These are phyloP conservation scores for Saccharomyces uvarum DNA, from an alignment of 1,139 yeast genomes.

Conservation along the genomic window DNA sequence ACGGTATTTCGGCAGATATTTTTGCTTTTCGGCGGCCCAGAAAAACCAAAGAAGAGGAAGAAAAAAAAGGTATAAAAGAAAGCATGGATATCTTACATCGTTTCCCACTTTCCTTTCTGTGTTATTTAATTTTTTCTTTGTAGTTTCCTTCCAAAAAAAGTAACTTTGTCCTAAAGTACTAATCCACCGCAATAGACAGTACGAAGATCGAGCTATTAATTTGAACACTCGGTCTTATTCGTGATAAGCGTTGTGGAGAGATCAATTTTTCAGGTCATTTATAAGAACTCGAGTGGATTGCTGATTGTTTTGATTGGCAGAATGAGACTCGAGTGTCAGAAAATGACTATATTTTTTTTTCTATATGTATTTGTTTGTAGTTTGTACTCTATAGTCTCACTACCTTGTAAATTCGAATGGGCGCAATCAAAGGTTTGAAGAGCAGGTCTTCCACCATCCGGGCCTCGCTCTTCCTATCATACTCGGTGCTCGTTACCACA, in stretches of 20 bases:
- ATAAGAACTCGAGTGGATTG: slow-evolving; percentile 53
- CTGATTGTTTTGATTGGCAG: slow-evolving; percentile 13
- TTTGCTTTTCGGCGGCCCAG: too few species aligned
- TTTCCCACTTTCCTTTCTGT: not conserved
- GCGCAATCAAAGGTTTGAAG: slow-evolving; percentile 19
- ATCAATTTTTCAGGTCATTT: slow-evolving; percentile 34
- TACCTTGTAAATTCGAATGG: slow-evolving; percentile 23
- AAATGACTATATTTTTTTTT: slow-evolving; percentile 37
- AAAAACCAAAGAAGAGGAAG: not conserved
- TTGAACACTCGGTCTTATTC: slow-evolving; percentile 11
- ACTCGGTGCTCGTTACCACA: slow-evolving; percentile 18
- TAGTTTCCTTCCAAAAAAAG: slow-evolving; percentile 9
- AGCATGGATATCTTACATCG: not conserved
- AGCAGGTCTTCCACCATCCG: slow-evolving; percentile 7
- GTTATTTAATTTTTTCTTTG: slow-evolving; percentile 5
- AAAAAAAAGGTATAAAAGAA: not conserved
- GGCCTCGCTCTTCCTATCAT: slow-evolving; percentile 4
- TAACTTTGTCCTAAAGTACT: slow-evolving; percentile 36
- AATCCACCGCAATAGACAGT: slow-evolving; percentile 40
- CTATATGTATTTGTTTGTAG: slow-evolving; percentile 1
- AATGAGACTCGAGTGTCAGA: slow-evolving; percentile 55
- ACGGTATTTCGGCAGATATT: not conserved
- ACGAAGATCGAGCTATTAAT: slow-evolving; percentile 30
- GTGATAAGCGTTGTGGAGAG: slow-evolving; percentile 38
- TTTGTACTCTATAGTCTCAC: not conserved